These are phyloP conservation scores for Pseudogymnoascus sp. DNA, from an alignment of 2,329 filamentous ascomycete species.

Conservation along the genomic window DNA sequence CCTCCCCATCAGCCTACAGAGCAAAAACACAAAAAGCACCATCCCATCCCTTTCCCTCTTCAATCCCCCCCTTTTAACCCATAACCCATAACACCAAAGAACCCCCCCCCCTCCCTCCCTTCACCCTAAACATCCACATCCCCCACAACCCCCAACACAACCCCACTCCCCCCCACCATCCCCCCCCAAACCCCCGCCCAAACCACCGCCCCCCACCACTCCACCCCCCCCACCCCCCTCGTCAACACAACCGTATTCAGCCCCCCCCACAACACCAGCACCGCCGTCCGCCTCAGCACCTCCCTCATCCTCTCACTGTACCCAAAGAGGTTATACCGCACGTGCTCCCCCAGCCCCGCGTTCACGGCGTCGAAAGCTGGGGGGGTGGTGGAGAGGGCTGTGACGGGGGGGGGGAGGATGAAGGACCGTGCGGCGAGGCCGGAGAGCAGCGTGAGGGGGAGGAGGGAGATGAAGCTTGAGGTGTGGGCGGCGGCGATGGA, in stretches of 20 bases:
- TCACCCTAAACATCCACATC: conserved; percentile 33
- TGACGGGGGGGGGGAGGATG: conserved; percentile 60
- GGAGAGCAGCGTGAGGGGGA: conserved; percentile 48
- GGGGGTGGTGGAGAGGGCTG: conserved; percentile 40
- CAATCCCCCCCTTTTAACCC: too few relatives aligned
- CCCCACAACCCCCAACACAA: conserved; percentile 43
- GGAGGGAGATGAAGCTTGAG: conserved; percentile 50
- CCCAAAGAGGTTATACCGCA: conserved; percentile 66
- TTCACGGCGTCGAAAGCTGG: conserved; percentile 53
- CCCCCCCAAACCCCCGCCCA: conserved; percentile 71
- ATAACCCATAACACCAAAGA: not conserved
- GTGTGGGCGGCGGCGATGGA: conserved; percentile 61
- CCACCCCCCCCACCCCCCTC: conserved; percentile 59
- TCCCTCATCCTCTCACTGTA: too few relatives aligned
- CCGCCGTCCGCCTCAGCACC: too few relatives aligned
- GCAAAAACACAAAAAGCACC: not conserved
- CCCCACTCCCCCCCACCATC: conserved; percentile 51
- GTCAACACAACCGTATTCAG: conserved; percentile 57
- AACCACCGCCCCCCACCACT: conserved; percentile 57
- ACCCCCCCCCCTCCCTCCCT: too few relatives aligned
- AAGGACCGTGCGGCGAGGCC: conserved; percentile 67
- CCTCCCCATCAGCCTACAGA: not conserved
- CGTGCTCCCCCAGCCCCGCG: conserved; percentile 59
- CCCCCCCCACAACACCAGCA: too few relatives aligned
- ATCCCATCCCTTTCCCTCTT: too few relatives aligned